Evolutionary conservation across 441 rosid species (phyloP).

Genomic region (Biscutella auriculata): DNA sequence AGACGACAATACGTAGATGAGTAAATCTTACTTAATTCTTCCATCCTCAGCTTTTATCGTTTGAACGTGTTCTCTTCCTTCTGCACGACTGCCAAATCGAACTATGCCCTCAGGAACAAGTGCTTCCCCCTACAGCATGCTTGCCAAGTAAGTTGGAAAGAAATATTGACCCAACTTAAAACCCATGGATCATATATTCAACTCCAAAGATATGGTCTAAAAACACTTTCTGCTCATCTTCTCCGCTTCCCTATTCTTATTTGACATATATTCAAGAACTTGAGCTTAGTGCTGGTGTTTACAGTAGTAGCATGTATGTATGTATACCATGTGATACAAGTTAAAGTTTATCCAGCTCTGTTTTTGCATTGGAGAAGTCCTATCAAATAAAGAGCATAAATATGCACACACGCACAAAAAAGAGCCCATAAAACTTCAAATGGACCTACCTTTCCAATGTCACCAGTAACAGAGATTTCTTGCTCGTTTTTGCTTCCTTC

Average conservation of each 20-base stretch:
- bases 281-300: background rate
- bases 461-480: conserved; percentile 77
- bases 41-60: conserved; percentile 60
- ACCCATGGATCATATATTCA: background rate
- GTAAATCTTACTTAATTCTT: conserved; percentile 49
- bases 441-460: conserved; percentile 51
- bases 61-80: conserved; percentile 57
- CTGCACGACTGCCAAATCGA: conserved; percentile 45
- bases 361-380: background rate
- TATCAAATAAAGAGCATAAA: background rate
- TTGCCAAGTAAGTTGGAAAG: background rate
- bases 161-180: background rate
- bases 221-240: background rate
- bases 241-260: too few species aligned
- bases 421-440: background rate
- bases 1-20: background rate
- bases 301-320: background rate
- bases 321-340: background rate
- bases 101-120: conserved; percentile 77
- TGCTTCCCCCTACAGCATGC: conserved; percentile 67
- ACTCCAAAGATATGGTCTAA: background rate
- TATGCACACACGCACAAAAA: background rate
- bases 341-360: background rate
- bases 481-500: conserved; percentile 95
- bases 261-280: background rate